Conservation (phyloP, 2,329 filamentous ascomycete species). For the Penicillium sp. region DNA sequence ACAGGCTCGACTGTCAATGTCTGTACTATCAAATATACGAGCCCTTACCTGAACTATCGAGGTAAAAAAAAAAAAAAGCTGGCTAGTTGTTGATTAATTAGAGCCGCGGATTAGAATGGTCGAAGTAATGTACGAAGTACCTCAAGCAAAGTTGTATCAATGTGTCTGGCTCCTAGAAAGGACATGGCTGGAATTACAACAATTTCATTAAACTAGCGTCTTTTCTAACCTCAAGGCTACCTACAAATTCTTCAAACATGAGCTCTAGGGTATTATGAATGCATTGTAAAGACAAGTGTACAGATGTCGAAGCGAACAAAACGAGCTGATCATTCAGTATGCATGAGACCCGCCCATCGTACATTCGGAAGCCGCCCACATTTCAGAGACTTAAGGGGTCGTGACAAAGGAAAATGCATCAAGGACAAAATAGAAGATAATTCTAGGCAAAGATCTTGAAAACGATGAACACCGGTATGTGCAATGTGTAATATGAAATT, state of each 20-base stretch:
- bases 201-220: background rate
- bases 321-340: slow-evolving; percentile 8
- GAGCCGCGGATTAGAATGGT: background rate
- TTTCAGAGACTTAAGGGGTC: slow-evolving; percentile 5
- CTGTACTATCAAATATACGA: background rate
- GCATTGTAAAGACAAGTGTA: slow-evolving; percentile 5
- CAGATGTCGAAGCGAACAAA: slow-evolving; percentile 10
- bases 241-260: background rate
- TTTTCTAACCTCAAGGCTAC: background rate
- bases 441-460: background rate
- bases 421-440: slow-evolving; percentile 1
- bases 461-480: slow-evolving; percentile 14
- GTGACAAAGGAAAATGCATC: background rate
- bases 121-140: background rate
- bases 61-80: background rate
- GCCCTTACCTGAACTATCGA: background rate
- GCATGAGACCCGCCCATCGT: slow-evolving; percentile 18
- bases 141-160: background rate
- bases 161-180: background rate
- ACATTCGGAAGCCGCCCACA: slow-evolving; percentile 10
- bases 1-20: background rate
- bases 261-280: slow-evolving; percentile 9
- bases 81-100: too few species aligned
- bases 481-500: background rate
- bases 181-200: background rate